Evolutionary conservation across 495 filamentous ascomycete genomes (phyloP), one percentile per base, ranked within the genome.

Genomic region (Sporormia fimetaria): DNA sequence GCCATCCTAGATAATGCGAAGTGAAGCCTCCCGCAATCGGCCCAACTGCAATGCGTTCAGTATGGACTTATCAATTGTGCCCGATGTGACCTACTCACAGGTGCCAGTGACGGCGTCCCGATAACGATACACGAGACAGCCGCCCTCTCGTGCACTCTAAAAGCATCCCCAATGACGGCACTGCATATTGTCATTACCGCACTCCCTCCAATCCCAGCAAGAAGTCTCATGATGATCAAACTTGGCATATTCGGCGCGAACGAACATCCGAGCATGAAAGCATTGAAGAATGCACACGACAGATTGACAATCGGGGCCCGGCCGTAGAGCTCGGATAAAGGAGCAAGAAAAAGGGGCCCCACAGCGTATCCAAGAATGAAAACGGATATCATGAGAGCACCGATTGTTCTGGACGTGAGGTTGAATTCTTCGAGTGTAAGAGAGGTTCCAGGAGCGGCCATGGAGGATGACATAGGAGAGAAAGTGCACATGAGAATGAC

Each of bases 1-100:
- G 26, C 49, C 43, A 52, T 6, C 49, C 49, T 5, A 47, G 23
- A 27, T 46, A 30, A 20, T 52, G 5, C 5, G 49, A 47, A 7
- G 47, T 42, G 32, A 52, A 52, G 7, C 49, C 49, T 14, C 49
- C 49, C 1, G 38, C 38, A 26, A 52, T 52, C 1, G 47, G 47
- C 16, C 47, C 47, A 33, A 51, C 41, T 40, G 14, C n/a, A 3
- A 2, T 3, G 11, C 36, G 15, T 33, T 33, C 25, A 33, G 35
- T 22, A 12, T 18, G 10, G 8, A 20, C 1, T 25, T 2, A 12
- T 7, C 36, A 14, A 33, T 4, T 11, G 10, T 11, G 17, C 2
- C 17, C 3, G 28, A 20, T 2, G 4, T 18, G 0, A 22, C 38
- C 6, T 37, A 49, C 45, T 28, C 15, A 51, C 28, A 3, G 47